phyloP scores from a whole-genome alignment of 2,329 filamentous ascomycete genomes.

The Fusarium phyllophilum region DNA sequence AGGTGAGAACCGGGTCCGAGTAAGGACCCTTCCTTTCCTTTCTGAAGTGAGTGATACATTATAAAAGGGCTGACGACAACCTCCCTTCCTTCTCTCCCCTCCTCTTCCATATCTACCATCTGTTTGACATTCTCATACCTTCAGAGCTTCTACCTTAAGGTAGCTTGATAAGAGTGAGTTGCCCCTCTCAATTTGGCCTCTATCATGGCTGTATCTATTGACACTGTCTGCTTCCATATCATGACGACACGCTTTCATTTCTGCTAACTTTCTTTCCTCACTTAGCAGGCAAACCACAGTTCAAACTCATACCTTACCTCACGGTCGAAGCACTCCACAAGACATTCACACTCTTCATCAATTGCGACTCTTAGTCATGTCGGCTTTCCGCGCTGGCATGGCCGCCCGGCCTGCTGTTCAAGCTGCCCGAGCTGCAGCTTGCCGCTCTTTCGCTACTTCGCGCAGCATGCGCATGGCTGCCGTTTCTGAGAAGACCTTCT shows the following conservation, averaged over 20 bases:
- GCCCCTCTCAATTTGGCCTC: background rate
- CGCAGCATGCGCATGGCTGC: slow-evolving; percentile 41
- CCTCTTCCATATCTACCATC: background rate
- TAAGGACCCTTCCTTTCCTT: background rate
- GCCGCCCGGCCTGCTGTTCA: slow-evolving; percentile 35
- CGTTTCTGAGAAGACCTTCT: slow-evolving; percentile 52
- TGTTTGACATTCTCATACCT: background rate
- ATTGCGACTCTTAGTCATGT: slow-evolving; percentile 39
- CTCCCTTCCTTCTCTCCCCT: background rate
- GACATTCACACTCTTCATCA: background rate
- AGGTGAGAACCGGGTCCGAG: slow-evolving; percentile 16
- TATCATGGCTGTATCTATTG: slow-evolving; percentile 9
- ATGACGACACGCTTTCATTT: slow-evolving; percentile 21
- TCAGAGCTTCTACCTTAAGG: background rate
- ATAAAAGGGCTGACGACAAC: slow-evolving; percentile 24
- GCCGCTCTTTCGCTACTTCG: slow-evolving; percentile 41
- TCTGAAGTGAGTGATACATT: slow-evolving; percentile 12
- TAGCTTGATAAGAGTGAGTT: slow-evolving; percentile 24
- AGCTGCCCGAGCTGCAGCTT: slow-evolving; percentile 24
- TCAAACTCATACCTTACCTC: background rate
- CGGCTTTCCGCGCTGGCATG: slow-evolving; percentile 45
- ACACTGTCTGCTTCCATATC: slow-evolving; percentile 7
- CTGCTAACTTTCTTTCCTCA: background rate
- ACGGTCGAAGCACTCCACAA: background rate
- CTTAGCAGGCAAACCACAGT: background rate